phyloP scores from a whole-genome alignment of 2,329 filamentous ascomycete genomes.

The Fusarium incarnatum region DNA sequence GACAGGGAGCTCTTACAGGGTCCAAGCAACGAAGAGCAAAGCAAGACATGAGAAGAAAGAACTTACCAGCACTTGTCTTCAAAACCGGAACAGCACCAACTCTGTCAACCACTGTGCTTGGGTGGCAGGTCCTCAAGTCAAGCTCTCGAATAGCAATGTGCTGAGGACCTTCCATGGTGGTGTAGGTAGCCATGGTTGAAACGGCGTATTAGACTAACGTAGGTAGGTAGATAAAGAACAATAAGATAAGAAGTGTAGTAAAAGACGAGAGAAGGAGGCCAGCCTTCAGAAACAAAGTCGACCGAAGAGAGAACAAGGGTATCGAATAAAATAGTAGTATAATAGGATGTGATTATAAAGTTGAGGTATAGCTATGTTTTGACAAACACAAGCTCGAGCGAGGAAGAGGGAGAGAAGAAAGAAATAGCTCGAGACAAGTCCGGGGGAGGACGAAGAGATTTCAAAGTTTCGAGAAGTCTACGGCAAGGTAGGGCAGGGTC shows the following conservation, averaged over 20 bases:
- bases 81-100: conserved; percentile 68
- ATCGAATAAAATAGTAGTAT: conserved; percentile 20
- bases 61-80: conserved; percentile 71
- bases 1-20: conserved; percentile 30
- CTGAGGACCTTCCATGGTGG: conserved; percentile 49
- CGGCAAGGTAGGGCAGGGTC: conserved; percentile 10
- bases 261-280: conserved; percentile 41
- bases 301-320: conserved; percentile 28
- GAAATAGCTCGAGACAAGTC: conserved; percentile 34
- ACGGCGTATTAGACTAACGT: conserved; percentile 22
- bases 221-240: conserved; percentile 19
- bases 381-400: conserved; percentile 19
- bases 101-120: conserved; percentile 63
- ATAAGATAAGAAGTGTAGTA: conserved; percentile 17
- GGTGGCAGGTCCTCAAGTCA: conserved; percentile 61
- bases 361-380: neutral
- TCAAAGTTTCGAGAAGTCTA: conserved; percentile 37
- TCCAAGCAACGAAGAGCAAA: conserved; percentile 16
- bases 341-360: conserved; percentile 26
- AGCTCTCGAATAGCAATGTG: conserved; percentile 60
- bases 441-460: conserved; percentile 38
- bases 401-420: conserved; percentile 24
- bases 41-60: conserved; percentile 14
- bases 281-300: conserved; percentile 42
- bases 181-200: conserved; percentile 31